Percentiles rank a stretch among this genome's conserved stretches.
phyloP scores from a whole-genome alignment of 768 basidiomycete species.

The Lactarius tabidus region DNA sequence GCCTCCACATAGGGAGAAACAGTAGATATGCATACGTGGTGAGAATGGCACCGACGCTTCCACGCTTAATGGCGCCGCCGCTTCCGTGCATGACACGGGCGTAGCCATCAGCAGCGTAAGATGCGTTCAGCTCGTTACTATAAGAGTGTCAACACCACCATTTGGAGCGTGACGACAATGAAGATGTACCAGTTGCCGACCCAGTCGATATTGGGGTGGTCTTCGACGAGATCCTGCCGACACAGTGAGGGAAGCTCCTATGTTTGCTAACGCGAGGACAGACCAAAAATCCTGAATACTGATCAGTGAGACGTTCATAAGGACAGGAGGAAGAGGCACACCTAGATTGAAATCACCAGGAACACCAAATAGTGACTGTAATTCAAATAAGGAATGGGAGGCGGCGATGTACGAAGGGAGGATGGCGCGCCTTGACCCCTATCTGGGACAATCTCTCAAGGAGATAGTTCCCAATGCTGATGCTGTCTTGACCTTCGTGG shows the following conservation, averaged over 20 bases:
- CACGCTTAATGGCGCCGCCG: slow-evolving; percentile 65
- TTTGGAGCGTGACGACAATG: background rate
- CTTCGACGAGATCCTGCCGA: slow-evolving; percentile 74
- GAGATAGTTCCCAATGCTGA: slow-evolving; percentile 57
- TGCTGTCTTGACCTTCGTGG: slow-evolving; percentile 27
- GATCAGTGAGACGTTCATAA: background rate
- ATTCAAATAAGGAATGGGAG: slow-evolving; percentile 4
- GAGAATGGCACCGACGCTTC: slow-evolving; percentile 62
- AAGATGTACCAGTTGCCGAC: slow-evolving; percentile 70
- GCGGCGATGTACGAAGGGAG: background rate
- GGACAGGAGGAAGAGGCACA: slow-evolving; percentile 23
- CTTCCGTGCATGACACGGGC: slow-evolving; percentile 76
- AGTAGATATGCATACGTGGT: slow-evolving; percentile 55
- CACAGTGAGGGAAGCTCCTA: slow-evolving; percentile 10
- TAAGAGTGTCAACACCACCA: slow-evolving; percentile 10
- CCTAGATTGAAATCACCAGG: slow-evolving; percentile 87
- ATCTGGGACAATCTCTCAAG: slow-evolving; percentile 61
- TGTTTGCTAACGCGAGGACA: slow-evolving; percentile 17
- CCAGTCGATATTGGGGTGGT: slow-evolving; percentile 75
- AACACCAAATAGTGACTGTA: slow-evolving; percentile 75
- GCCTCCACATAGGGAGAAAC: background rate
- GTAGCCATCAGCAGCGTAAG: slow-evolving; percentile 93
- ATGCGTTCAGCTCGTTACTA: slow-evolving; percentile 81
- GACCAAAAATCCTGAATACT: slow-evolving; percentile 43
- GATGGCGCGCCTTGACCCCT: slow-evolving; percentile 49